Base-by-base conservation (phyloP, 768 basidiomycete genomes). In the Boletus tomentosulus region DNA sequence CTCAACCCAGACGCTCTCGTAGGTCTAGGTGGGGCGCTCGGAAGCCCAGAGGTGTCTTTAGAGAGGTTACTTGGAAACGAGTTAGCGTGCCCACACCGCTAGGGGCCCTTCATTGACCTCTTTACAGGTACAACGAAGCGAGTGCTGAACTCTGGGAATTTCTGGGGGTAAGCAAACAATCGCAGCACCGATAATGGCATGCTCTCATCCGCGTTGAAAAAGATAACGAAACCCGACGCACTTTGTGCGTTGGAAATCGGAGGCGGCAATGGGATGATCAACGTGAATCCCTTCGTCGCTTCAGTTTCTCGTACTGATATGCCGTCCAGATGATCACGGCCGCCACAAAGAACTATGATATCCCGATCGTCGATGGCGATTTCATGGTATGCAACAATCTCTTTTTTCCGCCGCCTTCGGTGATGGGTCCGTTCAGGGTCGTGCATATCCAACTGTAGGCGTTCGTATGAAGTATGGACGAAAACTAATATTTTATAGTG, bases 301-400 rank as follows among this genome's bases (percentile, higher is more conserved):
- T 33, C 11, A 7, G 30, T 51, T 48, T 56, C 46, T 52, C 38
- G 44, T 24, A 15, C 31, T 64, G 53, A 61, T 49, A 42, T 56
- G 25, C 53, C 42, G 48, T 45, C 33, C 49, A 71, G 73, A 75
- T 73, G 63, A 64, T 73, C 60, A 64, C 62, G 9, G 72, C 64
- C 48, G 68, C 71, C 48, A 66, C 68, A 31, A 67, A 62, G 53
- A 66, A 73, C 46, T 71, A 69, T 43, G 64, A 66, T 47, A 65
- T 78, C 42, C 75, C 75, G 48, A 69, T 72, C 38, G 63, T 78
- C 46, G 74, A 76, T 60, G 76, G 73, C 4, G 76, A 78, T 64
- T 70, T 76, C 39, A 78, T 78, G 77, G 70, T 66, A 41, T 39
- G 66, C 51, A 19, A 24, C 5, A 45, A 39, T 57, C 1, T 19